Percentiles rank a stretch among this genome's conserved stretches.
Conservation (phyloP, 202 grass and related monocot genomes). For the Sporobolus alterniflorus region DNA sequence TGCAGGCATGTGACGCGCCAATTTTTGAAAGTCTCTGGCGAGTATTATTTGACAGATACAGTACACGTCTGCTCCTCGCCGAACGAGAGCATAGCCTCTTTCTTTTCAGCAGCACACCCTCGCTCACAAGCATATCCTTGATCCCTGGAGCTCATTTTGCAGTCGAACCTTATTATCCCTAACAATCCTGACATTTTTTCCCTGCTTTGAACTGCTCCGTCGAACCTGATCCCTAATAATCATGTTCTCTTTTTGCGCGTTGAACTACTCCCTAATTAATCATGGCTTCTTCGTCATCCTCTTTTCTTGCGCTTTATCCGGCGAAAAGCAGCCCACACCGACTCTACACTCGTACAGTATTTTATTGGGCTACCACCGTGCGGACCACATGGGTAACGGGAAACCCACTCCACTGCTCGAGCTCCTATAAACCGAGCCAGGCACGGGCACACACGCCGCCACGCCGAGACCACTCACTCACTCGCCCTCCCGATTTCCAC, state of each 20-base stretch:
- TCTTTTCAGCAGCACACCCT: too few species aligned
- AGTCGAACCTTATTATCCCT: neutral
- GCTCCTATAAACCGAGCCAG: constrained; percentile 2
- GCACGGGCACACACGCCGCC: neutral
- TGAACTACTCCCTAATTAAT: too few species aligned
- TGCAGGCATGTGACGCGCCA: too few species aligned
- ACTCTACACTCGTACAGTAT: constrained; percentile 21
- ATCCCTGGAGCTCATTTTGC: constrained; percentile 13
- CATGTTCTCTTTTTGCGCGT: too few species aligned
- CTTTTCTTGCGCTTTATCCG: neutral
- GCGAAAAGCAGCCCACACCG: neutral
- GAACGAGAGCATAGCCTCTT: too few species aligned
- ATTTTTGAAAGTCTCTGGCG: too few species aligned
- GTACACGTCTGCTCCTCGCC: too few species aligned
- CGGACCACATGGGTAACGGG: constrained; percentile 41
- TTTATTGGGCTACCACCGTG: neutral
- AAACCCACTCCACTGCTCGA: neutral
- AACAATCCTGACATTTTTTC: too few species aligned
- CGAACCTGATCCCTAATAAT: too few species aligned
- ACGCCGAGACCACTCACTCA: neutral
- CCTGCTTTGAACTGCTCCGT: neutral
- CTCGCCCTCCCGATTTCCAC: neutral
- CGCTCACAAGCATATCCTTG: too few species aligned
- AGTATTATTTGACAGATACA: too few species aligned
- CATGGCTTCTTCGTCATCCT: too few species aligned